These are phyloP conservation scores for Eutrema japonicum DNA, from an alignment of 345 rosid genomes.

Conservation along the genomic window DNA sequence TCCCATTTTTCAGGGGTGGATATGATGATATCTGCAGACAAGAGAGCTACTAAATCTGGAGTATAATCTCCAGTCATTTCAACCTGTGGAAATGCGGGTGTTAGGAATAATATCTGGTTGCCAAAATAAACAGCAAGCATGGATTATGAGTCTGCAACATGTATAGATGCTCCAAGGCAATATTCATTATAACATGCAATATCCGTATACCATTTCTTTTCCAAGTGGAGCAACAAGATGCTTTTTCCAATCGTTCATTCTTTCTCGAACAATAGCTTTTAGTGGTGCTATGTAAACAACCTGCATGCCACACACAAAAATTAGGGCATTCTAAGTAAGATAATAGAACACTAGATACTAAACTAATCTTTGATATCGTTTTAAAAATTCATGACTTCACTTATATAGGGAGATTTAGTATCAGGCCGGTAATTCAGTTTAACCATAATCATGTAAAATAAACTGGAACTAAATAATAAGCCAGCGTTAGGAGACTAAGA, in stretches of 20 bases:
- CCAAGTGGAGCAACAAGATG: slow-evolving; percentile 86
- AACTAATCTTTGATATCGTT: slow-evolving; percentile 4
- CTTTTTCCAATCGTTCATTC: slow-evolving; percentile 96
- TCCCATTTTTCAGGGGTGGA: slow-evolving; percentile 99
- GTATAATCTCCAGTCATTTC: slow-evolving; percentile 99
- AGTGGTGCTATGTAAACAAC: slow-evolving; percentile 97
- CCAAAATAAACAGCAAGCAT: slow-evolving; percentile 26
- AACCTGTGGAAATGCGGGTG: slow-evolving; percentile 55
- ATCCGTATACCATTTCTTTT: slow-evolving; percentile 70
- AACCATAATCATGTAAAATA: slow-evolving; percentile 15
- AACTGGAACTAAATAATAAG: slow-evolving; percentile 9
- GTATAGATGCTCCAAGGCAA: slow-evolving; percentile 24
- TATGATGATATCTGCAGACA: slow-evolving; percentile 97
- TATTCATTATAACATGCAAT: slow-evolving; percentile 21
- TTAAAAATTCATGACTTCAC: slow-evolving; percentile 6
- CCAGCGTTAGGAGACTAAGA: slow-evolving; percentile 12
- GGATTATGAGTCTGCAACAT: slow-evolving; percentile 23
- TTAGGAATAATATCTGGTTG: slow-evolving; percentile 31
- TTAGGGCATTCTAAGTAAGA: slow-evolving; percentile 19
- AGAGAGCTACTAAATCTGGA: slow-evolving; percentile 92
- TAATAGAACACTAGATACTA: slow-evolving; percentile 14
- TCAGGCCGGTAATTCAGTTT: not conserved
- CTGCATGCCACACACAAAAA: slow-evolving; percentile 47
- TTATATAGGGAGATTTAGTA: slow-evolving; percentile 9
- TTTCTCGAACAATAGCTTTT: slow-evolving; percentile 98